A percentile compares a stretch with the other conserved stretches of the same genome.
phyloP scores from a whole-genome alignment of 257 asterid genomes.

The Nicotiana otophora region DNA sequence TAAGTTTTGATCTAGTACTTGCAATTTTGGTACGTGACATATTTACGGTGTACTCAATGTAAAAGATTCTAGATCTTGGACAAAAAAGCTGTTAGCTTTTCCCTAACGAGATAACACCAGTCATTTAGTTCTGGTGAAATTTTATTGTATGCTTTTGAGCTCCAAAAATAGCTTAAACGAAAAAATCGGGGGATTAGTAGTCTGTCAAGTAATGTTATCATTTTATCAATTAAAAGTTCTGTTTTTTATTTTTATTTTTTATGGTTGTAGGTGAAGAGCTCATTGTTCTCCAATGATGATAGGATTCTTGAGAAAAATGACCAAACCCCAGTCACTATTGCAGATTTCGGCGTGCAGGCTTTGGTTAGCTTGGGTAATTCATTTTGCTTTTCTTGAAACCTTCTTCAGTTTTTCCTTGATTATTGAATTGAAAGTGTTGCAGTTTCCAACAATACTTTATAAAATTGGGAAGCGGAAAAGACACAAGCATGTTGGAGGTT shows the following conservation, averaged over 20 bases:
- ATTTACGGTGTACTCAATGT: neutral
- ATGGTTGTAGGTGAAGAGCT: slow-evolving; percentile 59
- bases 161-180: neutral
- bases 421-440: neutral
- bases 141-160: neutral
- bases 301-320: slow-evolving; percentile 60
- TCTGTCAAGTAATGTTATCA: neutral
- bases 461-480: neutral
- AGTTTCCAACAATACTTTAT: neutral
- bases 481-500: neutral
- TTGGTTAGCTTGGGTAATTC: slow-evolving; percentile 76
- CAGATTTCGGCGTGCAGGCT: slow-evolving; percentile 97
- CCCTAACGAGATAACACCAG: neutral
- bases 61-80: neutral
- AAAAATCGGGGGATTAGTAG: neutral
- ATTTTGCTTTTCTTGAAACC: neutral
- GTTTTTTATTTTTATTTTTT: neutral
- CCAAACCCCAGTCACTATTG: slow-evolving; percentile 85
- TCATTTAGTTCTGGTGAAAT: neutral
- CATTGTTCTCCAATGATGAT: slow-evolving; percentile 55
- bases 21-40: neutral
- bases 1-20: neutral
- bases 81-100: neutral
- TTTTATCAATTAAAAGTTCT: neutral
- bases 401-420: neutral